Percentiles rank a stretch among this genome's conserved stretches.
Conservation (phyloP, 2,329 filamentous ascomycete genomes). For the Calonectria pseudoreteaudii region DNA sequence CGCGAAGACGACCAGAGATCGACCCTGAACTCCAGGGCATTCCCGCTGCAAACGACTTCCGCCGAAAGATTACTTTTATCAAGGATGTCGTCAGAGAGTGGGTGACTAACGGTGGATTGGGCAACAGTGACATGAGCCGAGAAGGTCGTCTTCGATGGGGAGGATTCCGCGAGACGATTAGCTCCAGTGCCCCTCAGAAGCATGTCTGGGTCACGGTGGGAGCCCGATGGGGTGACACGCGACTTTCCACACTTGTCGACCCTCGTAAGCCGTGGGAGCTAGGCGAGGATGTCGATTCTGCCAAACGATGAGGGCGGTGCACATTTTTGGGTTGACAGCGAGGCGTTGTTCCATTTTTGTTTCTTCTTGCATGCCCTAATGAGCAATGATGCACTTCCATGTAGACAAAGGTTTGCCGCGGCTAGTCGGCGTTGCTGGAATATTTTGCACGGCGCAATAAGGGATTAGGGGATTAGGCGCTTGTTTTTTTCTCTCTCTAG, state of each 20-base stretch:
- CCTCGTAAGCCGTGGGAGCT: constrained; percentile 65
- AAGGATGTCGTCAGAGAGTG: constrained; percentile 76
- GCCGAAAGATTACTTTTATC: constrained; percentile 80
- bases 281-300: constrained; percentile 63
- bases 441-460: constrained; percentile 35
- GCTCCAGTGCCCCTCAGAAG: constrained; percentile 66
- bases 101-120: constrained; percentile 76
- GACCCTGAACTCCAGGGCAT: constrained; percentile 71
- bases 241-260: constrained; percentile 67
- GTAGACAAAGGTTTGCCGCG: constrained; percentile 36
- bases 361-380: constrained; percentile 38
- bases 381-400: constrained; percentile 43
- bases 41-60: constrained; percentile 78
- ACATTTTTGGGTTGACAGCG: constrained; percentile 29
- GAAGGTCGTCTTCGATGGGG: constrained; percentile 68
- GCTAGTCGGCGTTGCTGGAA: constrained; percentile 36
- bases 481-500: constrained; percentile 10
- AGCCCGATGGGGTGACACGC: constrained; percentile 69
- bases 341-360: constrained; percentile 40
- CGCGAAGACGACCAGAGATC: constrained; percentile 70
- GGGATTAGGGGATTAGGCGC: constrained; percentile 18
- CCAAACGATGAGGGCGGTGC: constrained; percentile 41
- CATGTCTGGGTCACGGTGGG: constrained; percentile 78
- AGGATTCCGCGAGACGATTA: constrained; percentile 67
- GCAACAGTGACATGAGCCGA: constrained; percentile 71